Evolutionary conservation across 495 filamentous ascomycete species (phyloP), one percentile per base, ranked within the genome.

Genomic region (Podospora appendiculata): DNA sequence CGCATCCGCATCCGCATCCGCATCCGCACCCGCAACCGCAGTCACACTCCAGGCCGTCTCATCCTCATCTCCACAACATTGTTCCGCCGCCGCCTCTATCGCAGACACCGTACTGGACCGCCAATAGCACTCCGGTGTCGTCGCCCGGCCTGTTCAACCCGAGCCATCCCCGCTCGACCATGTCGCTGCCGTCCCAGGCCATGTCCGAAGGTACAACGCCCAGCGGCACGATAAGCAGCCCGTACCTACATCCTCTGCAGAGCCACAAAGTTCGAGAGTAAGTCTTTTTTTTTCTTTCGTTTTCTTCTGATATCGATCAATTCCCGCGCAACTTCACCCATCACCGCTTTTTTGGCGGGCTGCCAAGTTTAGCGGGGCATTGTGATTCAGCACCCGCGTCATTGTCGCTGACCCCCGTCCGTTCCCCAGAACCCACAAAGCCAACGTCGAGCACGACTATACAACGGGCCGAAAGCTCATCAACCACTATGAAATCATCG

Each of bases 401-500:
- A 13, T n/a, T 11, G 33, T 51, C 12, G 34, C 52, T 58, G 35
- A 52, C 54, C 55, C 43, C 54, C 52, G 13, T 13, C 43, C 32
- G 49, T 14, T 55, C 5, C 25, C 25, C 25, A 86, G 82, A 67
- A 96, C 91, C 12, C 87, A 95, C 64, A 85, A 87, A 38, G 90
- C 88, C 9, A 87, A 91, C 63, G 83, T 95, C 51, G 94, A 97
- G 61, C 79, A 88, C 43, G 89, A 97, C 64, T 76, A 79, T 32
- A 75, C 88, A 49, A 94, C 93, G 8, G 93, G 93, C 45, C 85
- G 92, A 52, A 99, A 99, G 68, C 75, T 87, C 40, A 92, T 99
- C 75, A 99, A 99, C 60, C 82, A 95, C 55, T 99, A 99, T 66
- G 89, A 96, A 60, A 88, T 99, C 60, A 83, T 97, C 50, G 85